Base-by-base conservation (phyloP, 805 yeast genomes). In the Metschnikowia anglica region DNA sequence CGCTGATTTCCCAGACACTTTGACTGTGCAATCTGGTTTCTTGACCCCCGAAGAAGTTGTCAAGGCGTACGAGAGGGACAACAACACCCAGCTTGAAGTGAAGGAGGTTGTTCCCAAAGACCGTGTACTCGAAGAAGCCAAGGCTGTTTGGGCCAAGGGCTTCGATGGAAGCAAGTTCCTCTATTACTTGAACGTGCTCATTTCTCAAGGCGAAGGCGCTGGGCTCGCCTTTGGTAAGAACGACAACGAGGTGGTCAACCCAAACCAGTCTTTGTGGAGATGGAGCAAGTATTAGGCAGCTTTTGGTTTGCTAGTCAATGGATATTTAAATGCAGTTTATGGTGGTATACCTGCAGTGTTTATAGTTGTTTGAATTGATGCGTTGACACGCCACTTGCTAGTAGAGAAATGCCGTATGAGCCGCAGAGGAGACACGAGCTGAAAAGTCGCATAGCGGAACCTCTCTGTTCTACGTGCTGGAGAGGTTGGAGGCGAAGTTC, bases 241-340 rank as follows among this genome's bases (percentile, higher is more conserved):
- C 40, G 66, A 72, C 29, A 60, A 65, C 37, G 79, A 75, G 52
- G 47, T 70, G 20, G 58, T 75, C 43, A 75, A 75, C 55, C 78
- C 79, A 3, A 59, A 56, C 23, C 74, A 72, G 54, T 55, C 63
- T 1, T 42, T 65, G 24, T 74, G 72, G 68, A 72, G 64, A 47
- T 74, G 77, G 76, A 58, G 61, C 18, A 65, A 62, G 44, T 69
- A 34, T 43, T 59, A 55, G n/a, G n/a, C n/a, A n/a, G n/a, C n/a
- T n/a, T n/a, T n/a, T n/a, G n/a, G n/a, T n/a, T n/a, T n/a, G n/a
- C n/a, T n/a, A n/a, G n/a, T n/a, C n/a, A n/a, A n/a, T n/a, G n/a
- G n/a, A n/a, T n/a, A n/a, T n/a, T n/a, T n/a, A n/a, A n/a, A n/a
- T n/a, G n/a, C n/a, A n/a, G n/a, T n/a, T n/a, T n/a, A n/a, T n/a